A percentile compares a stretch with the other conserved stretches of the same genome.
These are phyloP conservation scores for Ochromonas danica DNA, from an alignment of 108 stramenopile species.

Conservation along the genomic window DNA sequence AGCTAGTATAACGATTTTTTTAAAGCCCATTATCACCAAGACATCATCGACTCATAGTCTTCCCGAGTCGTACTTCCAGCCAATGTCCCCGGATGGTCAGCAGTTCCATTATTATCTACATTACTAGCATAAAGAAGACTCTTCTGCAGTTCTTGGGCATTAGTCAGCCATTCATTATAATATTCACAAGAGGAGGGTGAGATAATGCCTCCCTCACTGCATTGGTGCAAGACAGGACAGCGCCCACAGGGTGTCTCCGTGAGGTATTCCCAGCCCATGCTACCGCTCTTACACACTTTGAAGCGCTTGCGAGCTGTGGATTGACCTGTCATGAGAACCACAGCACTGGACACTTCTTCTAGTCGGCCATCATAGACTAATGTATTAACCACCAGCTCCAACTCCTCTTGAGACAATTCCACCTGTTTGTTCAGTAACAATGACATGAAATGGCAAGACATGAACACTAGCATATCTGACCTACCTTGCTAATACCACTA, in stretches of 20 bases:
- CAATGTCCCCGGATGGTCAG: too few species aligned
- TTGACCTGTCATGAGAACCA: conserved; percentile 40
- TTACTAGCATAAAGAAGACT: background rate
- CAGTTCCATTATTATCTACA: too few species aligned
- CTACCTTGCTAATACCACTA: conserved; percentile 65
- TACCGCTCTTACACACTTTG: conserved; percentile 37
- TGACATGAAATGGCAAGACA: conserved; percentile 32
- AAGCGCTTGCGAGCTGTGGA: conserved; percentile 39
- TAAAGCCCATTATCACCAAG: too few species aligned
- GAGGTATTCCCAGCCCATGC: background rate
- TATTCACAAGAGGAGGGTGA: conserved; percentile 53
- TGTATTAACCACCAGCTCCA: conserved; percentile 80
- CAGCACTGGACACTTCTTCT: conserved; percentile 34
- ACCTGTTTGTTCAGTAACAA: conserved; percentile 51
- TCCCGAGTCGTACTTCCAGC: too few species aligned
- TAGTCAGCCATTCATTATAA: conserved; percentile 44
- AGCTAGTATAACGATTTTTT: too few species aligned
- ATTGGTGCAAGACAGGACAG: conserved; percentile 50
- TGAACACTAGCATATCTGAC: conserved; percentile 37
- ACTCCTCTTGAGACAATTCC: conserved; percentile 74
- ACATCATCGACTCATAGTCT: too few species aligned
- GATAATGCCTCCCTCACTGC: conserved; percentile 51
- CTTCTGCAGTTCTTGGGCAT: background rate
- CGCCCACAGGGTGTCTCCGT: conserved; percentile 38
- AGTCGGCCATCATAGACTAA: conserved; percentile 64